These are phyloP conservation scores for Chimonanthus praecox DNA, from an alignment of 164 flowering plant genomes.

Conservation along the genomic window DNA sequence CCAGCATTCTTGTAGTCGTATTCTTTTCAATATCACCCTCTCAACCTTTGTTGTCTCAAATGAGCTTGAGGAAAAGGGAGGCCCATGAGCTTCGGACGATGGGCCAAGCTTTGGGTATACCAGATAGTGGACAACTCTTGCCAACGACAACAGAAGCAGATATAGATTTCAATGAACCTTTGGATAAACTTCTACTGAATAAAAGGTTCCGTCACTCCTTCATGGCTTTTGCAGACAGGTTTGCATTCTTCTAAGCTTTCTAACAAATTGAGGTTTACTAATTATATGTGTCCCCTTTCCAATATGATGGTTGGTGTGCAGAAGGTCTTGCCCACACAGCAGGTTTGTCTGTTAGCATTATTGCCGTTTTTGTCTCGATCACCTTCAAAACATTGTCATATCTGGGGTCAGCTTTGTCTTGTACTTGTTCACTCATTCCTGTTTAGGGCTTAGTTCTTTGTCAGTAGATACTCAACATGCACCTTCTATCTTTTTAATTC, in stretches of 20 bases:
- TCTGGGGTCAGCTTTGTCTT: too few species aligned
- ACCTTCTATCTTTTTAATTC: too few species aligned
- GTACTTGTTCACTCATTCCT: too few species aligned
- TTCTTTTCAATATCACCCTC: conserved; percentile 75
- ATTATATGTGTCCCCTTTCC: too few species aligned
- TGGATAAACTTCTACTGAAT: conserved; percentile 71
- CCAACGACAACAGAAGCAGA: conserved; percentile 27
- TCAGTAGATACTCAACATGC: too few species aligned
- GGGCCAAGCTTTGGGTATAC: conserved; percentile 84
- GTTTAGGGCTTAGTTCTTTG: too few species aligned
- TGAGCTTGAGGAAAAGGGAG: conserved; percentile 67
- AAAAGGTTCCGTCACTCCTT: conserved; percentile 71
- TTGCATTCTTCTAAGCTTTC: not conserved
- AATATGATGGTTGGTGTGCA: too few species aligned
- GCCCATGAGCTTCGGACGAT: conserved; percentile 38
- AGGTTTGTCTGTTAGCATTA: not conserved
- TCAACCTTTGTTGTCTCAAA: conserved; percentile 73
- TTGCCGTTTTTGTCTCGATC: too few species aligned
- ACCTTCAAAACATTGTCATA: too few species aligned
- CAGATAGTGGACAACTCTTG: conserved; percentile 51
- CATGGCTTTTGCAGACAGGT: conserved; percentile 92
- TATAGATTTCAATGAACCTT: conserved; percentile 56
- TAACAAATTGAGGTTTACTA: not conserved
- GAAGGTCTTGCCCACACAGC: not conserved
- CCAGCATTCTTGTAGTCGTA: conserved; percentile 59